A percentile compares a stretch with the other conserved stretches of the same genome.
phyloP scores from a whole-genome alignment of 192 early-diverging fungal species.

The Allomyces javanicus region DNA sequence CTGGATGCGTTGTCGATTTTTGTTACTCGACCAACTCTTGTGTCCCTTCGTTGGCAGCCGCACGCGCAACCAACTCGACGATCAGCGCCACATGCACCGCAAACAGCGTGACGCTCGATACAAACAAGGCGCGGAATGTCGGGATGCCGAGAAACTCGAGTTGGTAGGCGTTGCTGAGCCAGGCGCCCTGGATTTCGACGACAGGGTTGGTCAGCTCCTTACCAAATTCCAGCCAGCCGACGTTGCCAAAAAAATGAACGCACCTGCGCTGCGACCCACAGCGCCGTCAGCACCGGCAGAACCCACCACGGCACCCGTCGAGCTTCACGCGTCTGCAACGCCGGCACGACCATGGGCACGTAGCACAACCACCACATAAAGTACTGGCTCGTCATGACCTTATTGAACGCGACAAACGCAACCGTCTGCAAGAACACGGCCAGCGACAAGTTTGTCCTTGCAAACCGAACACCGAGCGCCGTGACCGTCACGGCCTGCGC shows the following conservation, averaged over 20 bases:
- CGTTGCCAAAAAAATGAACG: slow-evolving; percentile 1
- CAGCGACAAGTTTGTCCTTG: slow-evolving; percentile 57
- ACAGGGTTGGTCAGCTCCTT: slow-evolving; percentile 10
- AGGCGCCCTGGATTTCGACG: slow-evolving; percentile 42
- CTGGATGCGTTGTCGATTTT: no score
- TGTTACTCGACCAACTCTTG: no score
- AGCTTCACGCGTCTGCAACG: slow-evolving; percentile 19
- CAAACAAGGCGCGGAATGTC: neutral
- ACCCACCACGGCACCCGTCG: slow-evolving; percentile 33
- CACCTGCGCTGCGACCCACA: slow-evolving; percentile 57
- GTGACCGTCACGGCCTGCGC: slow-evolving; percentile 57
- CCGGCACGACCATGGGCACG: slow-evolving; percentile 67
- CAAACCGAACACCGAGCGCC: slow-evolving; percentile 46
- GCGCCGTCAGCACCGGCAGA: neutral
- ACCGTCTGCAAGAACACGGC: slow-evolving; percentile 85
- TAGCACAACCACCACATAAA: slow-evolving; percentile 99
- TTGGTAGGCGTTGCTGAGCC: slow-evolving; percentile 66
- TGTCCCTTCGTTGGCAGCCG: no score
- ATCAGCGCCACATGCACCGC: neutral
- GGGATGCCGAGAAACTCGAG: slow-evolving; percentile 66
- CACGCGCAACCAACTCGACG: neutral
- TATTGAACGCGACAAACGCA: slow-evolving; percentile 89
- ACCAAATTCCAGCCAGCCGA: slow-evolving; percentile 7
- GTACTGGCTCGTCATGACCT: slow-evolving; percentile 88
- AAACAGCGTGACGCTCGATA: neutral